Evolutionary conservation across 371 early-diverging fungal species (phyloP), one percentile per base, ranked within the genome.

Genomic region (Phascolomyces articulosus): DNA sequence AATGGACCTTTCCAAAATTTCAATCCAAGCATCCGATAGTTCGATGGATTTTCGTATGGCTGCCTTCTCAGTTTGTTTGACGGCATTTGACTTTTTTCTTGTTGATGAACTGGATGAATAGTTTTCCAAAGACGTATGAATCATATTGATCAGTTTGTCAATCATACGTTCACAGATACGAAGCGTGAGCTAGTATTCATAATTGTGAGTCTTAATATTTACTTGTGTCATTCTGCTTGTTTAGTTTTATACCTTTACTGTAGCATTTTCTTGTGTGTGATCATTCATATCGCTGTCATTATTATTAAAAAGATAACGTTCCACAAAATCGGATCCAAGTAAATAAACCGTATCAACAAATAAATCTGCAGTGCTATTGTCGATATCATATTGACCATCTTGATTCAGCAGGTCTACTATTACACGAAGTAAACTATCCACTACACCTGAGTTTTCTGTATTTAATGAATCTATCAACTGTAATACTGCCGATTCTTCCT

Each of bases 101-200:
- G 26, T 9, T 13, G 44, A 58, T 20, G 55, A 26, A 27, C 27
- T 24, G 11, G 27, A 20, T 2, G 31, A 24, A 11, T 21, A 21
- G 24, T 34, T 56, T 31, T 29, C 40, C 56, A 38, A 21, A 13
- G 63, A 44, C 10, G 47, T 28, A 3, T 55, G 10, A 38, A 74
- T 67, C 0, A 60, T 62, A 4, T 53, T 41, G 31, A 76, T 72
- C 16, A 70, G 40, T 55, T 59, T 61, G 47, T 79, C 79, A 20
- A 76, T 38, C n/a, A 68, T 57, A 41, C 69, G 70, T 49, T 79
- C 79, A 21, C 70, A 60, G 3, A 75, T 53, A 16, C 72, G 67
- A n/a, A 76, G 31, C 6, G 63, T 47, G 23, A 60, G 18, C 70
- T 66, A 44, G 16, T 13, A 44, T 44, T n/a, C 6, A 44, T 44